Percentiles rank a stretch among this genome's conserved stretches.
phyloP scores from a whole-genome alignment of 139 green algal species.

The Tetraselmis chui region DNA sequence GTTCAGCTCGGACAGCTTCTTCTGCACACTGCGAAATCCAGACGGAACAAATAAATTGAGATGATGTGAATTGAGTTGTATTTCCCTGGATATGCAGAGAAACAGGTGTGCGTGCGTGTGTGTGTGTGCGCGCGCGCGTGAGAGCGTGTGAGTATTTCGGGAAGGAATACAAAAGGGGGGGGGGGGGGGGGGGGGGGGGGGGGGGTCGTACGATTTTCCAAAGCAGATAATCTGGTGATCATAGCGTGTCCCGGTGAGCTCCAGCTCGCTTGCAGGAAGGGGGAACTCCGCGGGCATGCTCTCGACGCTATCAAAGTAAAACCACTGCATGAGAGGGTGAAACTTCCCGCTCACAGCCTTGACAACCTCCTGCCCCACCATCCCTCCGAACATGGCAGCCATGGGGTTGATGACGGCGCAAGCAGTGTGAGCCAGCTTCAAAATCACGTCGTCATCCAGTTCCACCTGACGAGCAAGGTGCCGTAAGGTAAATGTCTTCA shows the following conservation, averaged over 20 bases:
- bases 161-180: background rate
- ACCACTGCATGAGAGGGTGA: slow-evolving; percentile 86
- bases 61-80: no score
- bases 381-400: slow-evolving; percentile 91
- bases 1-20: slow-evolving; percentile 57
- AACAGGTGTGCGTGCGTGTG: no score
- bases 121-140: no score
- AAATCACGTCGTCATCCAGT: slow-evolving; percentile 42
- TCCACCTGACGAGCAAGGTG: slow-evolving; percentile 29
- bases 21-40: slow-evolving; percentile 55
- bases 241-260: slow-evolving; percentile 59
- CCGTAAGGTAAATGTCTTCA: no score
- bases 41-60: no score
- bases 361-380: slow-evolving; percentile 95
- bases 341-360: slow-evolving; percentile 97
- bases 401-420: slow-evolving; percentile 78
- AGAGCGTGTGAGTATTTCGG: no score
- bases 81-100: no score
- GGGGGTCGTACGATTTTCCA: slow-evolving; percentile 31
- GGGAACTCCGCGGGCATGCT: slow-evolving; percentile 48
- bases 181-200: no score
- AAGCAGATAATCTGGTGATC: slow-evolving; percentile 86
- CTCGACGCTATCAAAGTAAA: slow-evolving; percentile 87
- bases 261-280: slow-evolving; percentile 30
- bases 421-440: slow-evolving; percentile 54